These are phyloP conservation scores for Tuctoria greenei DNA, from an alignment of 176 grass and related monocot species.

Conservation along the genomic window DNA sequence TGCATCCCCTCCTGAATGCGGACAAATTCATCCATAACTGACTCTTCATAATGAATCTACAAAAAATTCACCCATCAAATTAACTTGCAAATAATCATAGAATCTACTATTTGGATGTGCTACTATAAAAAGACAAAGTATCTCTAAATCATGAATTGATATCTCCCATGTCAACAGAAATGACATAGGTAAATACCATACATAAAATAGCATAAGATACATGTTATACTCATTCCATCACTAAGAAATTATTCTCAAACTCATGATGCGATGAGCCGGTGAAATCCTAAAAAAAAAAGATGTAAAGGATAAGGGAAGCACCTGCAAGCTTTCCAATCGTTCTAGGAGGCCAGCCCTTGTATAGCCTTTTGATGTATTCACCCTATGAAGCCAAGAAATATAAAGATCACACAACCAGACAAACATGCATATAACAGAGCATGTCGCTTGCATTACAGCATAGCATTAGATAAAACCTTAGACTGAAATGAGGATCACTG, in stretches of 20 bases:
- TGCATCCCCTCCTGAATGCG: constrained; percentile 79
- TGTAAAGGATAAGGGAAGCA: constrained; percentile 45
- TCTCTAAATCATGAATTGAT: constrained; percentile 21
- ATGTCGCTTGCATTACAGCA: constrained; percentile 23
- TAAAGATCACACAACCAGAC: constrained; percentile 24
- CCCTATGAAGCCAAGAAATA: constrained; percentile 51
- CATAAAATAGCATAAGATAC: neutral
- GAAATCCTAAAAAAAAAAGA: constrained; percentile 5
- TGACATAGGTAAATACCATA: neutral
- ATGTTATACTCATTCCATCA: neutral
- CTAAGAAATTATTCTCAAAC: constrained; percentile 8
- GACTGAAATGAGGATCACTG: constrained; percentile 74
- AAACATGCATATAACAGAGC: constrained; percentile 22
- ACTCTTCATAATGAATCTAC: constrained; percentile 77
- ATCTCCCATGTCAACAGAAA: constrained; percentile 3
- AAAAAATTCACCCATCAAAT: constrained; percentile 24
- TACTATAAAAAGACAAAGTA: constrained; percentile 17
- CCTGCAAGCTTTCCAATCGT: constrained; percentile 72
- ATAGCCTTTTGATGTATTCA: constrained; percentile 81
- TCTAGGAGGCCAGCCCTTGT: constrained; percentile 70
- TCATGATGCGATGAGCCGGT: neutral
- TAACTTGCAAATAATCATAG: constrained; percentile 31
- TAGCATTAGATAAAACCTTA: constrained; percentile 60
- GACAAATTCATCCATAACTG: constrained; percentile 78
- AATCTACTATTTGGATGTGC: neutral